Evolutionary conservation across 768 basidiomycete genomes (phyloP), one percentile per base, ranked within the genome.

Genomic region (Crepidotus variabilis): DNA sequence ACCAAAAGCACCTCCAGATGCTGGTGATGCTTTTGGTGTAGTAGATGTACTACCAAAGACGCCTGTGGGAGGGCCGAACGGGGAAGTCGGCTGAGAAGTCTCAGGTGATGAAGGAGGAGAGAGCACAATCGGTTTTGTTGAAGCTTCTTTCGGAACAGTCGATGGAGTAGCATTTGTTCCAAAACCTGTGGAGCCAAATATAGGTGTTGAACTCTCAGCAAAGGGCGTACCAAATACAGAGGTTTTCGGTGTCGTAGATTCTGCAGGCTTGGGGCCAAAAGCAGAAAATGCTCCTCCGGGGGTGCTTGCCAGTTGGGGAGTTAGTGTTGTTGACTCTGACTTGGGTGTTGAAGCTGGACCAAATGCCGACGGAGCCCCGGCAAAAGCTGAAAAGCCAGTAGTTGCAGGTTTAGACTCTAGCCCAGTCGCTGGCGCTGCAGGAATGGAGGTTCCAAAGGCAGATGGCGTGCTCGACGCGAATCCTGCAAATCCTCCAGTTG

Each of bases 291-390:
- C 56, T 36, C 54, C 57, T 23, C 24, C 33, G n/a, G 22, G 49
- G 4, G 21, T 28, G 8, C 5, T 16, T 14, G 53, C 43, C 22
- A 46, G 54, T 13, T 28, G 23, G 18, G 54, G 18, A 13, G 58
- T 7, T 46, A 43, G 8, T 52, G 49, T 20, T 48, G 54, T 34
- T 10, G 34, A 39, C 3, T 32, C 45, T 24, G 57, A 54, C 20
- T 50, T 55, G 9, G 54, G 34, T 21, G 48, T 34, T 24, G 50
- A 39, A 6, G 32, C 16, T 21, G 57, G 32, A 21, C 73, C 69
- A 47, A 77, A 76, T 34, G 71, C 63, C 3, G 63, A 59, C 5
- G 67, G 69, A 16, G 61, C 65, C 9, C 66, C 50, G 1, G 74
- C 70, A 58, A 69, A 72, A 1, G 66, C 65, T 11, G 63, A 54